Base-by-base conservation (phyloP, 2,329 filamentous ascomycete genomes). In the Davidsoniella virescens region DNA sequence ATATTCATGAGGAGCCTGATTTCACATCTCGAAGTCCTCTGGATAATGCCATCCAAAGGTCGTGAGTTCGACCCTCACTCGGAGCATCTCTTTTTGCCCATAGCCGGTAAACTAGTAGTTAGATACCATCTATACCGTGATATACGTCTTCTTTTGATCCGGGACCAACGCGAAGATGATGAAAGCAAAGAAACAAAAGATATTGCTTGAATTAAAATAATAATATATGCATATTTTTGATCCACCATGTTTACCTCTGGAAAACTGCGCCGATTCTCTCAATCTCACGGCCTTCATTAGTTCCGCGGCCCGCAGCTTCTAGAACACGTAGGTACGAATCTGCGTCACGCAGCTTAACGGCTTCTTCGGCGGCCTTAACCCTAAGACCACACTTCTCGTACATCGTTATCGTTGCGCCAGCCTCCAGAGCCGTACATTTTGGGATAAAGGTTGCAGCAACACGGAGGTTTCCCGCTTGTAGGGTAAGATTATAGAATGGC, bases 381-480 rank as follows among this genome's bases (percentile, higher is more conserved):
- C 87, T 71, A 79, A 94, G 77, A 16, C 90, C 90, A 63, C 92
- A 96, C 67, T 94, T 94, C 59, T 94, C 80, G 75, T 88, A 98
- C 90, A 98, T 95, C 57, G 82, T 76, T 50, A 94, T 81, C 3
- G 81, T 71, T 58, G 87, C 83, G 2, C 76, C 73, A 1, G 75
- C 70, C 42, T 80, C 73, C 44, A 93, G 63, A 50, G 72, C 71
- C 14, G 80, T 82, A 67, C 88, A 95, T 65, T 96, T 96, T 2
- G 86, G 80, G 47, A 96, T 79, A 64, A 95, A 96, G 4, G 78
- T 64, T 0, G 82, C 76, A 1, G 92, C 92, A 14, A 94, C 72
- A 54, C 88, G 83, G 4, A 86, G 82, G 61, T 96, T 96, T 43
- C 92, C 92, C 1, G 92, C 92, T 44, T 83, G 80, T 1, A 96